A percentile compares a stretch with the other conserved stretches of the same genome.
phyloP scores from a whole-genome alignment of 148 eudicot genomes.

The Rhododendron vialii region DNA sequence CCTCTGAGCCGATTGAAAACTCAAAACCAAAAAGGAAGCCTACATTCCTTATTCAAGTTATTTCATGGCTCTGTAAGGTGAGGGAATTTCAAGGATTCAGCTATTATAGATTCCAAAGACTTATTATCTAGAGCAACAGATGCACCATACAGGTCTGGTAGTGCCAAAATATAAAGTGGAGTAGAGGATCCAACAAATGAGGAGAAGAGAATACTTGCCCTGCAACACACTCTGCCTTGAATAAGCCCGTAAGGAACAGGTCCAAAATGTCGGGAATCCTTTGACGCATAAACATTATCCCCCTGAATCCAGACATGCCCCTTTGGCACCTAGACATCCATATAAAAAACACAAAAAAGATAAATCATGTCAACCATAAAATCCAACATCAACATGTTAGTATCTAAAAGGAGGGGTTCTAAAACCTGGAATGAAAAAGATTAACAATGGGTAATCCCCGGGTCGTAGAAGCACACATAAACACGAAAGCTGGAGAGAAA shows the following conservation, averaged over 20 bases:
- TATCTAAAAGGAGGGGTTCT: neutral
- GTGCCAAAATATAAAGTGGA: neutral
- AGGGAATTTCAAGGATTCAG: neutral
- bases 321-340: conserved; percentile 60
- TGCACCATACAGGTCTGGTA: neutral
- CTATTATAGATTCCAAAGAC: neutral
- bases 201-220: conserved; percentile 41
- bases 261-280: conserved; percentile 75
- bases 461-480: neutral
- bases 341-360: neutral
- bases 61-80: neutral
- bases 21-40: neutral
- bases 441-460: neutral
- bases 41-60: neutral
- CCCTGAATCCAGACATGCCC: conserved; percentile 97
- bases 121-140: neutral
- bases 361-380: neutral
- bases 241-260: conserved; percentile 82
- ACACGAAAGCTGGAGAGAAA: neutral
- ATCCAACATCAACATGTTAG: neutral
- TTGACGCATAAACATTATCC: conserved; percentile 71
- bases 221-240: conserved; percentile 65
- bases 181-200: neutral
- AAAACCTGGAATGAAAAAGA: neutral
- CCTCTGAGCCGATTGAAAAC: neutral